Percentiles rank a stretch among this genome's conserved stretches.
These are phyloP conservation scores for Areca catechu DNA, from an alignment of 176 grass and related monocot species.

Conservation along the genomic window DNA sequence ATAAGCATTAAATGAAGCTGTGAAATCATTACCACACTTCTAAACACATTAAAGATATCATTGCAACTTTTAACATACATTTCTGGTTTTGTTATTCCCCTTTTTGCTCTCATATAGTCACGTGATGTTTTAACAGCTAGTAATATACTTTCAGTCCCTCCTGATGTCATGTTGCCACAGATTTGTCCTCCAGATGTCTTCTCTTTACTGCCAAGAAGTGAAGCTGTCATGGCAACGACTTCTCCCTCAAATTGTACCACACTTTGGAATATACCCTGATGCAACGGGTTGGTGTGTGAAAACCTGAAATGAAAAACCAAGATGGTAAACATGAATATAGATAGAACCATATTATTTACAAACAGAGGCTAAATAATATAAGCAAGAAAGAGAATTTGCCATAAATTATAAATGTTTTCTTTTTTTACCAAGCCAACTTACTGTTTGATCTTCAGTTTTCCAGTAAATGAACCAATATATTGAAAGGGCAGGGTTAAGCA, in stretches of 20 bases:
- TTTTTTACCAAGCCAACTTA: no score
- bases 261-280: constrained; percentile 93
- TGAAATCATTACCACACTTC: no score
- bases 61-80: constrained; percentile 48
- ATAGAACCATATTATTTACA: neutral
- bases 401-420: no score
- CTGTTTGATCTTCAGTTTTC: no score
- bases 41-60: neutral
- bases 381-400: no score
- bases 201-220: constrained; percentile 84
- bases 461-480: no score
- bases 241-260: constrained; percentile 75
- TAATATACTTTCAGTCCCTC: constrained; percentile 92
- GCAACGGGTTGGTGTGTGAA: constrained; percentile 92
- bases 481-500: no score
- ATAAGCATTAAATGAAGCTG: no score
- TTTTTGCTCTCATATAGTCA: constrained; percentile 86
- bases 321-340: neutral
- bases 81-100: constrained; percentile 89
- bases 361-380: neutral
- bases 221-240: constrained; percentile 94
- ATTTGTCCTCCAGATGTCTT: constrained; percentile 75
- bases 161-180: constrained; percentile 98
- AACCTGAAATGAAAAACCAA: constrained; percentile 42
- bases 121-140: constrained; percentile 93